A percentile compares a stretch with the other conserved stretches of the same genome.
These are phyloP conservation scores for Fusarium sp. DNA, from an alignment of 2,329 filamentous ascomycete species.

Conservation along the genomic window DNA sequence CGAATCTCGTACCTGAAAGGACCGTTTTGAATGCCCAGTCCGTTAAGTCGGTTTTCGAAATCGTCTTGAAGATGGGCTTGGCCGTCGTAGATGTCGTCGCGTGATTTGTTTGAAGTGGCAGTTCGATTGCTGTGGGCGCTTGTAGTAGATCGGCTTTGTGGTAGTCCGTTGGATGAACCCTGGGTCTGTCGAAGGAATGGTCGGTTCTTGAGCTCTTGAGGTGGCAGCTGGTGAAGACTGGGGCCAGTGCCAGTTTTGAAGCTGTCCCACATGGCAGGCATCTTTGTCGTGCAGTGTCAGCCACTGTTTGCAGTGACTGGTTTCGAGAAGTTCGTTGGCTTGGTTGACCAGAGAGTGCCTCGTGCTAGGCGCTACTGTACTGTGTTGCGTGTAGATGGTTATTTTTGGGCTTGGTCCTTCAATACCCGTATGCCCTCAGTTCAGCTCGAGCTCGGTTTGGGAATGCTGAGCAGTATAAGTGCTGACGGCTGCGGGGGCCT, in stretches of 20 bases:
- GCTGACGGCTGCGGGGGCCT: conserved; percentile 34
- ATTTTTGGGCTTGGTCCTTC: conserved; percentile 39
- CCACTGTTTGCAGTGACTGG: conserved; percentile 9
- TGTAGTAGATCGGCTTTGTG: conserved; percentile 32
- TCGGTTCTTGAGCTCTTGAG: conserved; percentile 46
- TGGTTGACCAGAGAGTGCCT: conserved; percentile 21
- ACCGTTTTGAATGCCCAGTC: conserved; percentile 47
- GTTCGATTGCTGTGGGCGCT: conserved; percentile 31
- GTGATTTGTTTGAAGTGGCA: conserved; percentile 24
- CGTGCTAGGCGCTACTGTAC: conserved; percentile 27
- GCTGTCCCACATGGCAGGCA: conserved; percentile 48
- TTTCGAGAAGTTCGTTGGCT: conserved; percentile 19
- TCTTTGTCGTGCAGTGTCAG: conserved; percentile 28
- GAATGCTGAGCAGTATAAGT: conserved; percentile 24
- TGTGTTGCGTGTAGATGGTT: conserved; percentile 15
- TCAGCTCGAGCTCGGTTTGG: conserved; percentile 21
- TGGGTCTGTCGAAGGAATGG: conserved; percentile 44
- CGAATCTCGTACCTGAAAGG: conserved; percentile 50
- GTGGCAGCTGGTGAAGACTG: conserved; percentile 41
- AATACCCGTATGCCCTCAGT: conserved; percentile 14
- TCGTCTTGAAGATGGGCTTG: conserved; percentile 40
- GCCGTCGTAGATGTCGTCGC: conserved; percentile 26
- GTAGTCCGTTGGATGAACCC: conserved; percentile 18
- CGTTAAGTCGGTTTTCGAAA: conserved; percentile 49
- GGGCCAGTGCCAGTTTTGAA: conserved; percentile 43